A percentile compares a stretch with the other conserved stretches of the same genome.
These are phyloP conservation scores for Oenanthe sinensis DNA, from an alignment of 129 eudicot genomes.

Conservation along the genomic window DNA sequence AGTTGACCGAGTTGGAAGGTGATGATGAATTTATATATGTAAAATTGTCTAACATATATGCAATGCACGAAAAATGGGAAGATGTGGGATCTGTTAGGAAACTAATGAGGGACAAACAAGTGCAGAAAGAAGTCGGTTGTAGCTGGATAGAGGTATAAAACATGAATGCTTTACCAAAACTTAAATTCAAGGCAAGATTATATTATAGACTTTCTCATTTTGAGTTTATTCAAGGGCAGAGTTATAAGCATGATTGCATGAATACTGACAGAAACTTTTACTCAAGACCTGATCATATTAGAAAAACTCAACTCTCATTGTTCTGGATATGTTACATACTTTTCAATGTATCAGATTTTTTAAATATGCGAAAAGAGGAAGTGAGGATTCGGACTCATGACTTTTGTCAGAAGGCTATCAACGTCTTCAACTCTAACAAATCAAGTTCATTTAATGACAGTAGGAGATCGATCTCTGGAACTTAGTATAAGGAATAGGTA, in stretches of 20 bases:
- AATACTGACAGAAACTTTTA: too few species aligned
- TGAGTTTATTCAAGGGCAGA: not conserved
- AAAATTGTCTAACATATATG: slow-evolving; percentile 58
- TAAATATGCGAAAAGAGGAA: too few species aligned
- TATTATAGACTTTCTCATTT: not conserved
- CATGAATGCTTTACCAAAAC: not conserved
- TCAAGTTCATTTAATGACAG: too few species aligned
- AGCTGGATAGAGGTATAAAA: slow-evolving; percentile 55
- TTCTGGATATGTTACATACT: not conserved
- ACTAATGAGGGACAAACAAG: slow-evolving; percentile 46
- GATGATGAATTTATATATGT: slow-evolving; percentile 56
- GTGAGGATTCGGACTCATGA: too few species aligned
- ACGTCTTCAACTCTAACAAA: too few species aligned
- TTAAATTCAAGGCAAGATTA: not conserved
- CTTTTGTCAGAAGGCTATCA: too few species aligned
- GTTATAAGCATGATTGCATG: too few species aligned
- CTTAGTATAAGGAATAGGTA: too few species aligned
- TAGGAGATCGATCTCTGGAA: too few species aligned
- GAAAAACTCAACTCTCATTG: not conserved
- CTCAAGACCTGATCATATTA: too few species aligned
- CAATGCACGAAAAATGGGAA: slow-evolving; percentile 52
- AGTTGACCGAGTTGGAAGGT: slow-evolving; percentile 51
- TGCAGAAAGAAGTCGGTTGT: slow-evolving; percentile 49
- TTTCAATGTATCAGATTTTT: not conserved
- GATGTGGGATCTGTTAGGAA: slow-evolving; percentile 41